Evolutionary conservation across 768 basidiomycete species (phyloP).

Genomic region (Strobilomyces echinocephalus): DNA sequence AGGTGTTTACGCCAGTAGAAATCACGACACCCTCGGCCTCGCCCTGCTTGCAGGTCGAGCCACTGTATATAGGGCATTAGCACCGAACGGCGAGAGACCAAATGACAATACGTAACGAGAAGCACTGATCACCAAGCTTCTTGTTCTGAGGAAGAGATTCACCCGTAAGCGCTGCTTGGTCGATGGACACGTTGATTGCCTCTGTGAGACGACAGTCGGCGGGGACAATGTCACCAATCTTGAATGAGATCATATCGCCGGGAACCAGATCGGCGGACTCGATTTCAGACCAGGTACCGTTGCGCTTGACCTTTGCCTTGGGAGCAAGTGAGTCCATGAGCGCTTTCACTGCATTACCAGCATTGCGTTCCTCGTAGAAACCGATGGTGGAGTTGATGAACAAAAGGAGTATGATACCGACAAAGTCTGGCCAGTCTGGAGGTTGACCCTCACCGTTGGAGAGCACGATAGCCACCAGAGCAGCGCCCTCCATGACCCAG

Average conservation of each 20-base stretch:
- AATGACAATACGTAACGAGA: slow-evolving; percentile 67
- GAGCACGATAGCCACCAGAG: slow-evolving; percentile 89
- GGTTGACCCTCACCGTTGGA: slow-evolving; percentile 85
- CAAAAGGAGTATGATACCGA: slow-evolving; percentile 88
- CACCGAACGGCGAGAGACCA: neutral
- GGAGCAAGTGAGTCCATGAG: slow-evolving; percentile 99
- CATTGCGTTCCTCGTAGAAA: slow-evolving; percentile 97
- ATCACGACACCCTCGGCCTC: slow-evolving; percentile 99
- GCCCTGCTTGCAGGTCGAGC: slow-evolving; percentile 98
- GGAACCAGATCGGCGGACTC: slow-evolving; percentile 89
- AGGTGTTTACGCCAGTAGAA: slow-evolving; percentile 95
- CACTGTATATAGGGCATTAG: slow-evolving; percentile 39
- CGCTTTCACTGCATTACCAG: slow-evolving; percentile 98
- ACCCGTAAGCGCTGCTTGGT: slow-evolving; percentile 96
- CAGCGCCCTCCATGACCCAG: slow-evolving; percentile 99
- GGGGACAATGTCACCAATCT: slow-evolving; percentile 98
- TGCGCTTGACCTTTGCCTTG: slow-evolving; percentile 91
- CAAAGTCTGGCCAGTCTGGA: slow-evolving; percentile 97
- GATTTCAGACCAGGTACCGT: slow-evolving; percentile 81
- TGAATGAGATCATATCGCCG: slow-evolving; percentile 96
- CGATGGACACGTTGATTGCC: slow-evolving; percentile 95
- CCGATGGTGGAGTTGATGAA: slow-evolving; percentile 96
- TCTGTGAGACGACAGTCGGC: slow-evolving; percentile 97
- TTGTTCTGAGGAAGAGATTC: slow-evolving; percentile 93
- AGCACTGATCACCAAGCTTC: slow-evolving; percentile 93